A percentile compares a stretch with the other conserved stretches of the same genome.
Evolutionary conservation across 179 eudicot species (phyloP).

Genomic region (Dionaea muscipula): DNA sequence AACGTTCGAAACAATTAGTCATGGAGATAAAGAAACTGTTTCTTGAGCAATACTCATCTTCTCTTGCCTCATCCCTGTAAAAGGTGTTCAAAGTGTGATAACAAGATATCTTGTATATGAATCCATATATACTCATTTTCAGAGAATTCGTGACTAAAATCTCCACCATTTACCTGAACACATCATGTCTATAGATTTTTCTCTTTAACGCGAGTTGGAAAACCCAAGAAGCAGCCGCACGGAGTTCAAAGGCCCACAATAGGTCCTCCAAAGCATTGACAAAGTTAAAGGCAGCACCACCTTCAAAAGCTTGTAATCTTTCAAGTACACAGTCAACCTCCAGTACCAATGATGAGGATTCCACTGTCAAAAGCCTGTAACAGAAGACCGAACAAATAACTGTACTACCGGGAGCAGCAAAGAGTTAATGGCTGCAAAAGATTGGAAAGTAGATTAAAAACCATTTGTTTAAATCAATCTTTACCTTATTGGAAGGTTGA

Average conservation of each 20-base stretch:
- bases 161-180: slow-evolving; percentile 50
- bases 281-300: slow-evolving; percentile 80
- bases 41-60: too few species aligned
- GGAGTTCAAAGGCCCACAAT: slow-evolving; percentile 87
- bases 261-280: slow-evolving; percentile 93
- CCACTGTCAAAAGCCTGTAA: slow-evolving; percentile 62
- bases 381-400: not conserved
- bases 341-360: slow-evolving; percentile 40
- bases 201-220: slow-evolving; percentile 79
- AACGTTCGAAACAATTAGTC: too few species aligned
- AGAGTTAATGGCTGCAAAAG: not conserved
- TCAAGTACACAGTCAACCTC: slow-evolving; percentile 56
- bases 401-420: not conserved
- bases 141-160: not conserved
- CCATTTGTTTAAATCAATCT: not conserved
- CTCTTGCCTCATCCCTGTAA: too few species aligned
- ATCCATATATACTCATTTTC: too few species aligned
- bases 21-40: too few species aligned
- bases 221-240: slow-evolving; percentile 93
- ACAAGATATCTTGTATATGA: too few species aligned
- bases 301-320: slow-evolving; percentile 55
- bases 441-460: not conserved
- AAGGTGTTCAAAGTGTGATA: too few species aligned
- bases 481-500: slow-evolving; percentile 54
- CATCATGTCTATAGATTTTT: slow-evolving; percentile 49